phyloP scores from a whole-genome alignment of 441 rosid genomes.

The Adansonia madagascariensis region DNA sequence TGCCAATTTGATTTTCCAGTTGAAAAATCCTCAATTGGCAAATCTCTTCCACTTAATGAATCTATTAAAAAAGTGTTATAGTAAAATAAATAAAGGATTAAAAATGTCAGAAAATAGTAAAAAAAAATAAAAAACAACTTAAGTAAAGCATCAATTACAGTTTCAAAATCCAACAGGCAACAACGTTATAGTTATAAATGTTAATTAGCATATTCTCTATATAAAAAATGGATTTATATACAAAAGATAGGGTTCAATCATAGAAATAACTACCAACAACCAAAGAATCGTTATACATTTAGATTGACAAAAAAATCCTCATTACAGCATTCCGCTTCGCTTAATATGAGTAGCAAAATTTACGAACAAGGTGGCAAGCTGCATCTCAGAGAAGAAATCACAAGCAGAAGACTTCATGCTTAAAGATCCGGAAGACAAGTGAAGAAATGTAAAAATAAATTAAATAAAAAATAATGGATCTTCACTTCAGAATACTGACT shows the following conservation, averaged over 20 bases:
- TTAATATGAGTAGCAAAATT: not conserved
- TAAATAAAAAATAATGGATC: not conserved
- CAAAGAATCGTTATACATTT: not conserved
- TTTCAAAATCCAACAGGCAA: not conserved
- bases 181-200: not conserved
- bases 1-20: conserved; percentile 37
- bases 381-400: not conserved
- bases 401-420: not conserved
- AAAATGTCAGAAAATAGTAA: not conserved
- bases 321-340: not conserved
- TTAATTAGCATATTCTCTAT: conserved; percentile 2
- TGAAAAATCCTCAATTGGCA: conserved; percentile 33
- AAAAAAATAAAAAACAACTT: not conserved
- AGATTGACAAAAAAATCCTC: not conserved
- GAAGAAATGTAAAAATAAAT: conserved; percentile 5
- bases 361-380: not conserved
- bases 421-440: not conserved
- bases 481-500: conserved; percentile 10
- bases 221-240: not conserved
- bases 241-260: not conserved
- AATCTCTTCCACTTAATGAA: conserved; percentile 33
- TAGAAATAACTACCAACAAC: not conserved
- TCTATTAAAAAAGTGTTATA: conserved; percentile 37
- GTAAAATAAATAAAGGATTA: conserved; percentile 14
- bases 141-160: not conserved